Base-by-base conservation (phyloP, 208 protist genomes). In the Wallacemonas sp. region DNA sequence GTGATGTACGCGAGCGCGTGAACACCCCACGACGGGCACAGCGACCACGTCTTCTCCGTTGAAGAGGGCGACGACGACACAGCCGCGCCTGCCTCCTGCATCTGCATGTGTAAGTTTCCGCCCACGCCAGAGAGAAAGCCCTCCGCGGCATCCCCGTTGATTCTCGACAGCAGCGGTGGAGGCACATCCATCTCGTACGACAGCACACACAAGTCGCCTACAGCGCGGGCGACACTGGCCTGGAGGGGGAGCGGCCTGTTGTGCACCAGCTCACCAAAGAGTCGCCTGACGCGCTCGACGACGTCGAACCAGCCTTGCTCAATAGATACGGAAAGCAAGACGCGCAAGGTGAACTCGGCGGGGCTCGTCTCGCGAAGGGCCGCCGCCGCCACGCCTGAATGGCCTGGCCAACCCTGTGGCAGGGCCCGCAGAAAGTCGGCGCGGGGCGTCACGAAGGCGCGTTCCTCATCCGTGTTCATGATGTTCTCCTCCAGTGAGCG, bases 291-390 rank as follows among this genome's bases (percentile, higher is more conserved):
- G 70, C 70, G 63, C 64, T 88, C 77, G 12, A 80, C 74, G 58
- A 88, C 68, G 60, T 84, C 82, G 27, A 77, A 79, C 82, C 82
- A 88, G 11, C 75, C 74, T 53, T 84, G 69, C 61, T 83, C 82
- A 9, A 85, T 69, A 6, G 77, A 59, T n/a, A 88, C 66, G 39
- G 75, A 45, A 24, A 84, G 68, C 21, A 88, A 67, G 36, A 78
- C 70, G 30, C 82, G 82, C 14, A 88, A 62, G 1, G 77, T 56
- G 56, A 76, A 77, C 67, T 88, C 82, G 11, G 78, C 82, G 6
- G 82, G 82, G 30, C 73, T 83, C 12, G 59, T 63, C 34, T 28
- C 65, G 2, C 22, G 21, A 8, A 14, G 26, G 5, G 30, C 33
- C 15, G 30, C 55, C 2, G 30, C 55, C 8, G 55, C 55, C 26